Conservation (phyloP, 352 stramenopile genomes). For the Phytophthora fragariae region DNA sequence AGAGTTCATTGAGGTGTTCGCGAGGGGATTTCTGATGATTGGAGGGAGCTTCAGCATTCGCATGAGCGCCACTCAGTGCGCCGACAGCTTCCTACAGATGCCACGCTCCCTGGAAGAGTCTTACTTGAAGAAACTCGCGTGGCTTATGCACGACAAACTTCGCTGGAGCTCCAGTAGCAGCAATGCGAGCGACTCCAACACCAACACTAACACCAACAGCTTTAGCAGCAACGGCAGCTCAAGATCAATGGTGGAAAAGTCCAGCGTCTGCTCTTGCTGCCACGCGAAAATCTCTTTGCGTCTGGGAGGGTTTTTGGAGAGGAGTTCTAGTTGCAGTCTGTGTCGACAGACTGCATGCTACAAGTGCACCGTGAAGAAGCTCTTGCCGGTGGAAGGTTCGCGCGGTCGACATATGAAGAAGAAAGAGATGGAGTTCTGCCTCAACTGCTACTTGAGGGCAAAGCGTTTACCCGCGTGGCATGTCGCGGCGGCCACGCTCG, state of each 20-base stretch:
- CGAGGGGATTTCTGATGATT: conserved; percentile 45
- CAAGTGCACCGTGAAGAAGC: conserved; percentile 53
- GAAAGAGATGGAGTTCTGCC: conserved; percentile 42
- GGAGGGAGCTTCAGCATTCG: conserved; percentile 39
- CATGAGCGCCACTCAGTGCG: conserved; percentile 33
- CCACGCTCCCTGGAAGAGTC: conserved; percentile 43
- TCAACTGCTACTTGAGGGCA: conserved; percentile 43
- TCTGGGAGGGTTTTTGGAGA: conserved; percentile 32
- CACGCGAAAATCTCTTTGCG: conserved; percentile 35
- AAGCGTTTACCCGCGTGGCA: conserved; percentile 32
- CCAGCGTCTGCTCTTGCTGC: conserved; percentile 36
- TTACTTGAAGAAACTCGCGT: conserved; percentile 58
- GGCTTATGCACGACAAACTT: conserved; percentile 48
- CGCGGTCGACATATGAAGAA: conserved; percentile 35
- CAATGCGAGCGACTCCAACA: conserved; percentile 17
- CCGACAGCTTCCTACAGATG: conserved; percentile 34
- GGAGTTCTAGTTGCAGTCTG: conserved; percentile 25
- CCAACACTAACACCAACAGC: conserved; percentile 14
- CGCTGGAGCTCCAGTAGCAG: conserved; percentile 17
- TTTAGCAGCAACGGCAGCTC: conserved; percentile 25
- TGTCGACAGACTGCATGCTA: conserved; percentile 40
- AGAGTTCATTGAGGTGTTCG: conserved; percentile 41
- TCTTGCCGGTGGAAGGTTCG: conserved; percentile 39
- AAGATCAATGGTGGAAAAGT: conserved; percentile 5
- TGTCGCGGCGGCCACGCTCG: conserved; percentile 34